Evolutionary conservation across 2,329 filamentous ascomycete species (phyloP), one percentile per base, ranked within the genome.

Genomic region (Exophiala bonariae): DNA sequence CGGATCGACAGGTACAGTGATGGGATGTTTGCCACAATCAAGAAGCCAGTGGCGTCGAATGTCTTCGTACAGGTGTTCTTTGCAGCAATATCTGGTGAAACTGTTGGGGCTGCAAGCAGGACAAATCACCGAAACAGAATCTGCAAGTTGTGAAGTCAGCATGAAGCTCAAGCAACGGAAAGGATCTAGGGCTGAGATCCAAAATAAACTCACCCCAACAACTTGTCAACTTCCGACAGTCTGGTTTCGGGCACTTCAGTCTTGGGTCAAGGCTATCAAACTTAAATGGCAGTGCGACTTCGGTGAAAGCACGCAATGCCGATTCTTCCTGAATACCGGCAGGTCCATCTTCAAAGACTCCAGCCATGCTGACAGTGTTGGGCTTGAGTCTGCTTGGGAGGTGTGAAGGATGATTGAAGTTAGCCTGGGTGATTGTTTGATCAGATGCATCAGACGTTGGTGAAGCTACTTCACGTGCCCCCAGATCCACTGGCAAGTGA

Each of bases 261-360:
- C 42, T 47, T 4, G 40, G 49, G 66, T 75, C 13, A 71, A 74
- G 14, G 70, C 75, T 54, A 69, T 80, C 49, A 69, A 78, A 44
- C 72, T 81, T 55, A 50, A 53, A 55, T n/a, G 28, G 28, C 4
- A 31, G 14, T 20, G 13, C 5, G 14, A 14, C 6, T 8, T 5
- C 6, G 8, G 17, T 6, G 14, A 14, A 34, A 34, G 13, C 5
- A 7, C 14, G 6, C 32, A 11, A 11, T 6, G 11, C 6, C 11
- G 23, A 11, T 6, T 11, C 23, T 26, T 6, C 6, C 11, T 26
- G 23, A 26, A 6, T 26, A 11, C 23, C 23, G 11, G 11, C 23
- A 11, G 23, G 23, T 26, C 23, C 11, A 26, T 6, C 11, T 26
- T 26, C 23, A 26, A 26, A 6, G 11, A 26, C 23, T 6, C 11